Evolutionary conservation across 179 eudicot species (phyloP).

Genomic region (Heliamphora pulchella): DNA sequence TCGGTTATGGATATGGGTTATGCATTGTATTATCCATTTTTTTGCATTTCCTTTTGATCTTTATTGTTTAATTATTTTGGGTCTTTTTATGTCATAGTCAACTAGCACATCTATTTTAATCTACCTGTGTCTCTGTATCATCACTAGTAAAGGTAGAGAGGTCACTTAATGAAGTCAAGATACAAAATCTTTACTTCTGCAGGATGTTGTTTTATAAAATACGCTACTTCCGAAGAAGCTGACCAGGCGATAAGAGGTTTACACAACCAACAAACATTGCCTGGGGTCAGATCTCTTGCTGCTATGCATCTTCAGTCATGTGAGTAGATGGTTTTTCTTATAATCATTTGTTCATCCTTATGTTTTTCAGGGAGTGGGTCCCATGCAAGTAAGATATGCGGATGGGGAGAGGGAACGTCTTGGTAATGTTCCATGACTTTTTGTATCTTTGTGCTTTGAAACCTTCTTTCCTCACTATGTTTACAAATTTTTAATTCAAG

Average conservation of each 20-base stretch:
- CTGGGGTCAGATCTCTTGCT: constrained; percentile 61
- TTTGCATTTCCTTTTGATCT: background rate
- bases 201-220: constrained; percentile 97
- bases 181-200: constrained; percentile 49
- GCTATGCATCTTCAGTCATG: constrained; percentile 3
- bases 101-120: constrained; percentile 8
- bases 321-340: constrained; percentile 8
- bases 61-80: background rate
- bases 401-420: constrained; percentile 98
- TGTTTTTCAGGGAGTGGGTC: constrained; percentile 71
- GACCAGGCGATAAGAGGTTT: constrained; percentile 82
- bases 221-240: constrained; percentile 88
- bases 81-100: background rate
- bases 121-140: constrained; percentile 2
- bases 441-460: background rate
- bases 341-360: constrained; percentile 10
- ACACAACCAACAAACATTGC: constrained; percentile 83
- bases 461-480: constrained; percentile 4
- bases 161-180: constrained; percentile 23
- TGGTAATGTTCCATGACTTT: constrained; percentile 47
- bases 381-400: constrained; percentile 98
- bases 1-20: background rate
- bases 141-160: constrained; percentile 6
- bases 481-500: background rate
- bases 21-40: background rate